phyloP scores from a whole-genome alignment of 768 basidiomycete species.

The Termitomyces sp. region DNA sequence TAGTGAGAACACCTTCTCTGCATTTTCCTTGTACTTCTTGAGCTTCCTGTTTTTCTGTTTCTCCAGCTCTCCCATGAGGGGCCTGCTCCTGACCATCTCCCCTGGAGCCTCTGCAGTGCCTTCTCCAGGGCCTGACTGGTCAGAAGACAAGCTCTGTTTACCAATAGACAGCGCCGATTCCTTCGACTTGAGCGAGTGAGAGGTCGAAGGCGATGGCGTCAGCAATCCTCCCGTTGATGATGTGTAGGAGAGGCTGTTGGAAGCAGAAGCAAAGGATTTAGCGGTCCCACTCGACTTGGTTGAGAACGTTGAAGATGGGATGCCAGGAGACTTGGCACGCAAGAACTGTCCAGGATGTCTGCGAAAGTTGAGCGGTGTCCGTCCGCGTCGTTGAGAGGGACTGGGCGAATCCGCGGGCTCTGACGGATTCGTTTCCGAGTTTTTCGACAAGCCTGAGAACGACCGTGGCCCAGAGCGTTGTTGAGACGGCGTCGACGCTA shows the following conservation, averaged over 20 bases:
- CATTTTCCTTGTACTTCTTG: conserved; percentile 84
- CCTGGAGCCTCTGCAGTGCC: conserved; percentile 15
- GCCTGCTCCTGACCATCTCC: conserved; percentile 15
- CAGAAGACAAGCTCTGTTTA: conserved; percentile 65
- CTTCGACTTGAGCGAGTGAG: conserved; percentile 77
- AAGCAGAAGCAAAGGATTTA: conserved; percentile 36
- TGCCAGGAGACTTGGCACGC: conserved; percentile 57
- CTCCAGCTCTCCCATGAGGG: conserved; percentile 40
- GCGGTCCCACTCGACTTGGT: conserved; percentile 34
- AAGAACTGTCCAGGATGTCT: conserved; percentile 72
- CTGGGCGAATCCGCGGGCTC: conserved; percentile 41
- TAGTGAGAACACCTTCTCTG: conserved; percentile 79
- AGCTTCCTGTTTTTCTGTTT: conserved; percentile 69
- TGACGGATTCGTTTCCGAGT: conserved; percentile 37
- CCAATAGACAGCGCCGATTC: conserved; percentile 75
- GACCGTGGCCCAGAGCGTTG: conserved; percentile 37
- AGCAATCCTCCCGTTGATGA: conserved; percentile 45
- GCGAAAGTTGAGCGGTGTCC: conserved; percentile 64
- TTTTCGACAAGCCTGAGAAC: conserved; percentile 55
- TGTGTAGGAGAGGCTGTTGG: conserved; percentile 41
- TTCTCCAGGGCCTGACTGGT: conserved; percentile 57
- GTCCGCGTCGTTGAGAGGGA: conserved; percentile 59
- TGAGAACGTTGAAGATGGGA: conserved; percentile 35
- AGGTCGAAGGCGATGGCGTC: conserved; percentile 59
- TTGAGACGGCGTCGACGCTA: conserved; percentile 62